phyloP scores from a whole-genome alignment of 108 stramenopile genomes.

The Stephanodiscus triporus region DNA sequence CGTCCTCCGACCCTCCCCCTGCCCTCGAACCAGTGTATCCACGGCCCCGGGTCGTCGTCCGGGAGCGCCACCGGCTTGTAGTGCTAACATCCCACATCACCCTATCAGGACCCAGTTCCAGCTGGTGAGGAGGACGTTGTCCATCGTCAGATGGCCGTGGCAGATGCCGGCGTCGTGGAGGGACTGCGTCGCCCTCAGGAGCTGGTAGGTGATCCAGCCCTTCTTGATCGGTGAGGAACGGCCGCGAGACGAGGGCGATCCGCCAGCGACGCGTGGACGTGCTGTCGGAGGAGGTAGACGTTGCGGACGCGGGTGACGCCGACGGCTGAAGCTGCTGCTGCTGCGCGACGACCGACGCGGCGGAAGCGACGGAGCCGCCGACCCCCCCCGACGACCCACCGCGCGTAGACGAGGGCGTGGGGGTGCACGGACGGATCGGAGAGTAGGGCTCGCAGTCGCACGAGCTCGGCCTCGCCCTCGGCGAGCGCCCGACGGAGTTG shows the following conservation, averaged over 20 bases:
- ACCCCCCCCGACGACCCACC: conserved; percentile 39
- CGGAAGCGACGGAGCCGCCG: conserved; percentile 6
- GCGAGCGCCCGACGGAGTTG: conserved; percentile 19
- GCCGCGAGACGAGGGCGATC: conserved; percentile 93
- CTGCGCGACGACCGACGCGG: conserved; percentile 4
- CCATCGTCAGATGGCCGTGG: conserved; percentile 95
- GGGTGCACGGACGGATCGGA: conserved; percentile 42
- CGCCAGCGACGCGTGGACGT: conserved; percentile 84
- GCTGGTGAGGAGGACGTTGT: conserved; percentile 92
- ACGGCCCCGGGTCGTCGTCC: conserved; percentile 93
- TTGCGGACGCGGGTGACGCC: conserved; percentile 30
- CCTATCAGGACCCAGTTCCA: conserved; percentile 91
- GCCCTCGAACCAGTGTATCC: conserved; percentile 92
- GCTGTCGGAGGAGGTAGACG: conserved; percentile 85
- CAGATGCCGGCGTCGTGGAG: conserved; percentile 79
- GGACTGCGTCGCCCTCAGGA: conserved; percentile 83
- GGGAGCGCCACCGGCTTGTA: conserved; percentile 79
- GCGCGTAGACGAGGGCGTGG: conserved; percentile 41
- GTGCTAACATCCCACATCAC: conserved; percentile 95
- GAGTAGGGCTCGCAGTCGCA: conserved; percentile 39
- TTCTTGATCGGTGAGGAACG: conserved; percentile 96
- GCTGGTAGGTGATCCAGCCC: conserved; percentile 91
- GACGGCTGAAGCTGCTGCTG: neutral
- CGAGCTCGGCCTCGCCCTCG: conserved; percentile 52
- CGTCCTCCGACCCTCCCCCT: conserved; percentile 16